Evolutionary conservation across 805 yeast genomes (phyloP), one percentile per base, ranked within the genome.

Genomic region (Ogataea thermomethanolica): DNA sequence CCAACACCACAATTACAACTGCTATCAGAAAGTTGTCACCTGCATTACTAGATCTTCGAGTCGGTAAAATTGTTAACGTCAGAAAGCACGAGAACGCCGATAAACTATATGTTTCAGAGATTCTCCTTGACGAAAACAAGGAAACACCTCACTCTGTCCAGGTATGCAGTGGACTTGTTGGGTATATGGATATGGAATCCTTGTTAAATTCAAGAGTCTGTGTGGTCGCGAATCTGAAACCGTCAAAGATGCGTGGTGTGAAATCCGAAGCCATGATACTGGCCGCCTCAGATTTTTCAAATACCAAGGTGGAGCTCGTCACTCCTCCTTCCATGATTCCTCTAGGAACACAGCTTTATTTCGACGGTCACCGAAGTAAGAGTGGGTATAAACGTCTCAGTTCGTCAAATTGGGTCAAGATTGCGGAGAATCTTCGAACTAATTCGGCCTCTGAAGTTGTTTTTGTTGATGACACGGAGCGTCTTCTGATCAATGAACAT

Each of bases 191-290:
- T 0, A 46, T 48, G 5, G 69, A 66, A 0, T 48, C 65, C 17
- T 51, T 81, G 50, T 44, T 61, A 4, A 52, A 62, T 22, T 58
- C 64, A 4, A 51, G 62, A 17, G 81, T 80, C 3, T 78, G 79
- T 0, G 63, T 81, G 2, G 65, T 79, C 14, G 68, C 73, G 5
- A 81, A 81, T 50, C 58, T 81, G 56, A 81, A 79, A 49, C 73
- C 79, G 3, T 68, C 78, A 8, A 79, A 78, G 53, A 73, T 81
- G 74, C 62, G 86, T 45, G 87, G 87, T 1, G 70, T 74, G 14
- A 55, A 53, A 29, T 78, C 84, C 2, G 76, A 79, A 47, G 85
- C 83, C 0, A 81, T 81, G 87, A 51, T 81, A 1, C 53, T 81
- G 14, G 85, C 86, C n/a, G 79, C 84, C 1, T 51, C 55, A 41